These are phyloP conservation scores for Ceratocystis colombiana DNA, from an alignment of 2,329 filamentous ascomycete genomes.

Conservation along the genomic window DNA sequence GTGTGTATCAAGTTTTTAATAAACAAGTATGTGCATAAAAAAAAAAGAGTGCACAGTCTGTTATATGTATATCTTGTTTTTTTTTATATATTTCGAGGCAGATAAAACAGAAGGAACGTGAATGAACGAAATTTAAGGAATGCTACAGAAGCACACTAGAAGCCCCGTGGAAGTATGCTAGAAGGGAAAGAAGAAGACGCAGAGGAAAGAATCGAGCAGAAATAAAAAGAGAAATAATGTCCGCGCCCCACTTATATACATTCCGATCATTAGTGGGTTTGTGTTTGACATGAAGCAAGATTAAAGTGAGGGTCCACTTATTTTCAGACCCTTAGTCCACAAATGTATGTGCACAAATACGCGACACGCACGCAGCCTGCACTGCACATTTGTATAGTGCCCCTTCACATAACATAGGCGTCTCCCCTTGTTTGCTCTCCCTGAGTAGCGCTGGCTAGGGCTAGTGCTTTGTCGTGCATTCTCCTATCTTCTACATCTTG, in stretches of 20 bases:
- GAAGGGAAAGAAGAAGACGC: not conserved
- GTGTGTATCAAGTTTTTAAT: not conserved
- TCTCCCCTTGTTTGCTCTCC: no score
- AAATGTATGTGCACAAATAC: no score
- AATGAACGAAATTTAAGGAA: not conserved
- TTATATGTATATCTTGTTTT: no score
- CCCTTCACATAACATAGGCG: no score
- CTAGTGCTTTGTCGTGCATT: no score
- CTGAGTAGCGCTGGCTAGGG: no score
- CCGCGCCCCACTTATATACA: not conserved
- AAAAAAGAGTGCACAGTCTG: not conserved
- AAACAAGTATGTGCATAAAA: not conserved
- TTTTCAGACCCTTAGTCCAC: not conserved
- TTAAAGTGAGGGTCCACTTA: not conserved
- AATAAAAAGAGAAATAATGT: not conserved
- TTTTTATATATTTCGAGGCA: no score
- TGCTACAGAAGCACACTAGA: slow-evolving; percentile 13
- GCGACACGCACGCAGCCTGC: no score
- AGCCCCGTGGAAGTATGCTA: not conserved
- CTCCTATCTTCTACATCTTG: no score
- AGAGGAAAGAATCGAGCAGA: not conserved
- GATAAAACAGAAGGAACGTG: not conserved
- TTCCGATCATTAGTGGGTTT: not conserved
- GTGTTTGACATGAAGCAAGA: slow-evolving; percentile 3
- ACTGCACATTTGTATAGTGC: no score